Evolutionary conservation across 2,329 filamentous ascomycete species (phyloP), one percentile per base, ranked within the genome.

Genomic region (Rhynchosporium graminicola): DNA sequence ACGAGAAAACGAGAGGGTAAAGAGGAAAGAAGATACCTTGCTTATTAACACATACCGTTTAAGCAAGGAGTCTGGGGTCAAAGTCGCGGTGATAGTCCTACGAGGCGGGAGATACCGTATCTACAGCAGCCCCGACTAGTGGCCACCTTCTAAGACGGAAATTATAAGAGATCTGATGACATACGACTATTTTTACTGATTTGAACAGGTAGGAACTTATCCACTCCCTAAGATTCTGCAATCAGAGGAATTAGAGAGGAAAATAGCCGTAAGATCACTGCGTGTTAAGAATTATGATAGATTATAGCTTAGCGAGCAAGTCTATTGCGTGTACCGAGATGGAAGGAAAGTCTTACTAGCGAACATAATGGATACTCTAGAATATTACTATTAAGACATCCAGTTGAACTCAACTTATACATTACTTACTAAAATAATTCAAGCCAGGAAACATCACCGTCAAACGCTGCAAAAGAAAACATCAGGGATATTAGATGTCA

Each of bases 31-130:
- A 13, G 10, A 50, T 31, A 50, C 28, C 13, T 50, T 50, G 28
- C 28, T 50, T 50, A 31, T 50, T 33, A 50, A 50, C 20, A 50
- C 28, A 50, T 33, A 50, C 47, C 47, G 47, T 15, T 31, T 50
- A 50, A 50, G 28, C 26, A 29, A 48, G 46, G 46, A 48, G 46
- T 10, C 26, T 48, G 26, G 46, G 46, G 26, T 48, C 4, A 50
- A 50, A 33, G 47, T 28, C 9, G 47, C 28, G 28, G 28, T 50
- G 28, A 50, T 50, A 13, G 47, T 50, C 28, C 9, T 50, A 50
- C 28, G 10, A 15, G 28, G 28, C 28, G 28, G 47, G 28, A 50
- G 28, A 50, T 50, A 50, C 26, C 9, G 28, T 33, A 28, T 50
- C 28, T 50, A 33, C 10, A 50, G 10, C 28, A 50, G 47, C 47